A percentile compares a stretch with the other conserved stretches of the same genome.
Evolutionary conservation across 129 eudicot species (phyloP).

Genomic region (Tagetes erecta): DNA sequence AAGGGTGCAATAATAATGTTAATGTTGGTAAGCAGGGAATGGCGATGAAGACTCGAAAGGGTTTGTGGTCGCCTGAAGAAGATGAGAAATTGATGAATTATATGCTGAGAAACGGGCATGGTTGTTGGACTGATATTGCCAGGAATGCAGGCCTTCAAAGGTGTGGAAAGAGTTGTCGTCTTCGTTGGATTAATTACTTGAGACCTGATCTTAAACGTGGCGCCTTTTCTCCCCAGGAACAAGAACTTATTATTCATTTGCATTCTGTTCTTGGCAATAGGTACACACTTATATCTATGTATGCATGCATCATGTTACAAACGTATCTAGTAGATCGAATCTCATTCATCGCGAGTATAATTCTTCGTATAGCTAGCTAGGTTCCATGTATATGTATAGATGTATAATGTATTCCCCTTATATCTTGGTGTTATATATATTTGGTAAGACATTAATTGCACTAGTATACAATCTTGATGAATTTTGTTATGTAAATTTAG

Average conservation of each 20-base stretch:
- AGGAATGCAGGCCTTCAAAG: slow-evolving; percentile 45
- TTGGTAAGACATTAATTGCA: neutral
- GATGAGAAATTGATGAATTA: slow-evolving; percentile 81
- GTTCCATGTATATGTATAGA: too few species aligned
- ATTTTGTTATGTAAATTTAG: slow-evolving; percentile 4
- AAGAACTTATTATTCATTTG: slow-evolving; percentile 37
- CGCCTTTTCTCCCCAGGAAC: slow-evolving; percentile 51
- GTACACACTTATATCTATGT: neutral
- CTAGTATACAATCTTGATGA: neutral
- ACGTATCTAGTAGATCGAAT: too few species aligned
- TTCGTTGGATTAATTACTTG: slow-evolving; percentile 44
- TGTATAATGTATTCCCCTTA: too few species aligned
- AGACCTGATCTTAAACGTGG: slow-evolving; percentile 44
- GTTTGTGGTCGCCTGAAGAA: slow-evolving; percentile 95
- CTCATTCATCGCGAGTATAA: too few species aligned
- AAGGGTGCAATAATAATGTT: slow-evolving; percentile 29
- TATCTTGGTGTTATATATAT: neutral
- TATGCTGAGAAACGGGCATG: slow-evolving; percentile 81
- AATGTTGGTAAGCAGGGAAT: slow-evolving; percentile 23
- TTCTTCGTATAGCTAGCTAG: too few species aligned
- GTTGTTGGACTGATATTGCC: slow-evolving; percentile 94
- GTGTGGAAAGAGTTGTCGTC: slow-evolving; percentile 47
- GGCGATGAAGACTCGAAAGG: slow-evolving; percentile 57
- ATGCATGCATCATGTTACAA: too few species aligned
- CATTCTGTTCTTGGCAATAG: slow-evolving; percentile 44